These are phyloP conservation scores for Ammopiptanthus mongolicus DNA, from an alignment of 306 rosid genomes.

Conservation along the genomic window DNA sequence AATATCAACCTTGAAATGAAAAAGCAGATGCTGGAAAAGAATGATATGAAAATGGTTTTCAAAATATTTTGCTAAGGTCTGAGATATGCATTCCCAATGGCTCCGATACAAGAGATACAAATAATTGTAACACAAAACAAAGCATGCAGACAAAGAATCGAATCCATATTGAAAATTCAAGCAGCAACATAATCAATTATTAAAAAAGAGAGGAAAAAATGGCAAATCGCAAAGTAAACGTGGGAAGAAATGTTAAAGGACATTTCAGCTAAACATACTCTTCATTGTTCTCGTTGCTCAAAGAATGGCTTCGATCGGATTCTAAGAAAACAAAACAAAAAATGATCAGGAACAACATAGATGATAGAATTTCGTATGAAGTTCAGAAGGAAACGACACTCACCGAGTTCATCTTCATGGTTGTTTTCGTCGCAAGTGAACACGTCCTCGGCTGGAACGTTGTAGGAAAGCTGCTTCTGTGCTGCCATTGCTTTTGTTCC, in stretches of 20 bases:
- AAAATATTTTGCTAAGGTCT: too few relatives aligned
- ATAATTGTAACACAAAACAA: conserved; percentile 11
- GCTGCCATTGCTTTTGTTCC: conserved; percentile 57
- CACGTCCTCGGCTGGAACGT: conserved; percentile 34
- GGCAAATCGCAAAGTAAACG: conserved; percentile 8
- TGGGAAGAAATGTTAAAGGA: conserved; percentile 11
- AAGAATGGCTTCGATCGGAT: conserved; percentile 55
- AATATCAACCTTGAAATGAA: too few relatives aligned
- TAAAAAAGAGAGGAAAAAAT: not conserved
- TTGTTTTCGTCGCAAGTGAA: conserved; percentile 19
- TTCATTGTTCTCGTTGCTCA: conserved; percentile 32
- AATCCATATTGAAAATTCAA: conserved; percentile 31
- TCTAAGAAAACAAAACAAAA: conserved; percentile 29
- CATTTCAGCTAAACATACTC: conserved; percentile 43
- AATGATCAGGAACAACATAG: conserved; percentile 21
- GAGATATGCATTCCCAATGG: not conserved
- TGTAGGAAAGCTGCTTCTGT: conserved; percentile 49
- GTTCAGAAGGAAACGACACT: conserved; percentile 22
- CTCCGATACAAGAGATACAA: not conserved
- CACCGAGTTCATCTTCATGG: conserved; percentile 48
- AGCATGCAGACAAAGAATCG: conserved; percentile 32
- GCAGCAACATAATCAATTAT: conserved; percentile 13
- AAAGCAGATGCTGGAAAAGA: too few relatives aligned
- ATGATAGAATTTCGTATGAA: conserved; percentile 4
- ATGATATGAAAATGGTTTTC: too few relatives aligned